Evolutionary conservation across 495 filamentous ascomycete genomes (phyloP).

Genomic region (Hypoxylon crocopeplum): DNA sequence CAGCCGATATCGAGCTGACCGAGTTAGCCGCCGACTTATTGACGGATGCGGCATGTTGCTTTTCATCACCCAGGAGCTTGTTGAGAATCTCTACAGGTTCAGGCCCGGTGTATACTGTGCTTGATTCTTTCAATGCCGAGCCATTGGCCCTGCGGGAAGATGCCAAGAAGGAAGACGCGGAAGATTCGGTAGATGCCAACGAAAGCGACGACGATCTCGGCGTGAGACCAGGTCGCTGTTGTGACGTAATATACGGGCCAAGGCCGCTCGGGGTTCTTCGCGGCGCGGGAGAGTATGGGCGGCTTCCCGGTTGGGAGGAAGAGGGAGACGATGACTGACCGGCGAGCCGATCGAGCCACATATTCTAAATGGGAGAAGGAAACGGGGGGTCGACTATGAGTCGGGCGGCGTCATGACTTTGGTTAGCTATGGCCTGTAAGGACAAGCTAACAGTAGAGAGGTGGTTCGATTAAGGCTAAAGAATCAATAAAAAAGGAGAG

Average conservation of each 20-base stretch:
- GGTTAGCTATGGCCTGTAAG: slow-evolving; percentile 4
- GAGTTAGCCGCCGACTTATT: slow-evolving; percentile 11
- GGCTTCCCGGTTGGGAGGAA: slow-evolving; percentile 59
- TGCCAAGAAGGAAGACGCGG: slow-evolving; percentile 72
- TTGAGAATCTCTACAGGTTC: slow-evolving; percentile 79
- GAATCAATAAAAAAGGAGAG: background rate
- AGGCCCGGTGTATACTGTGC: slow-evolving; percentile 60
- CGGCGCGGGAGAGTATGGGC: slow-evolving; percentile 74
- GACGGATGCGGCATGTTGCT: slow-evolving; percentile 28
- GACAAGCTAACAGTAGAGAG: slow-evolving; percentile 2
- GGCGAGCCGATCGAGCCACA: slow-evolving; percentile 91
- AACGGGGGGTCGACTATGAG: slow-evolving; percentile 22
- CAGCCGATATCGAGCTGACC: slow-evolving; percentile 46
- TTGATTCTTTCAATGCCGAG: slow-evolving; percentile 65
- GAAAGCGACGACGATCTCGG: slow-evolving; percentile 71
- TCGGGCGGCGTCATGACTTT: slow-evolving; percentile 26
- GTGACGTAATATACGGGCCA: slow-evolving; percentile 58
- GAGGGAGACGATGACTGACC: slow-evolving; percentile 71
- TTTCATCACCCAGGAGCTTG: slow-evolving; percentile 67
- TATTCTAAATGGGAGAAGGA: slow-evolving; percentile 47
- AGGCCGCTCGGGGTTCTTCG: slow-evolving; percentile 66
- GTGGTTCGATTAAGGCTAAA: background rate
- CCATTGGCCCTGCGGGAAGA: slow-evolving; percentile 69
- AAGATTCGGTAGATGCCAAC: slow-evolving; percentile 69
- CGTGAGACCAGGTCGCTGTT: slow-evolving; percentile 62